phyloP scores from a whole-genome alignment of 768 basidiomycete genomes.

The Pleurotus salmoneostramineus region DNA sequence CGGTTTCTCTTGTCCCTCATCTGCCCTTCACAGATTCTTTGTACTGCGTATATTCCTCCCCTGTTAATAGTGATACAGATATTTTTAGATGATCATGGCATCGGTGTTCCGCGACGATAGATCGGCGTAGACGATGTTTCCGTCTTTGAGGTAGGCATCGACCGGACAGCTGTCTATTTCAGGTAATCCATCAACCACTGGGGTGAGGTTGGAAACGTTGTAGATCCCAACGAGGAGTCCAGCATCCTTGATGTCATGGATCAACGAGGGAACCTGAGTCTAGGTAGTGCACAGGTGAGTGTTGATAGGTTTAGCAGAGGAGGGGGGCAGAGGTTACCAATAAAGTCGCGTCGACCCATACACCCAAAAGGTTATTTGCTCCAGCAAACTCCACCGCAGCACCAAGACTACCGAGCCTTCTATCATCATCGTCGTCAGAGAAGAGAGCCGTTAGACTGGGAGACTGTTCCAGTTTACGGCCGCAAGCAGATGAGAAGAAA shows the following conservation, averaged over 20 bases:
- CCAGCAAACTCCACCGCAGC: conserved; percentile 93
- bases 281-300: conserved; percentile 21
- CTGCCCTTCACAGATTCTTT: not conserved
- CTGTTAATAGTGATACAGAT: not conserved
- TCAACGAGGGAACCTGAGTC: conserved; percentile 87
- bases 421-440: conserved; percentile 39
- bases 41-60: not conserved
- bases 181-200: conserved; percentile 27
- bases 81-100: conserved; percentile 21
- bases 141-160: conserved; percentile 66
- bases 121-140: conserved; percentile 66
- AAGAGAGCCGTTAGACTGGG: conserved; percentile 34
- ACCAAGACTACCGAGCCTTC: conserved; percentile 67
- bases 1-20: not conserved
- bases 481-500: conserved; percentile 89
- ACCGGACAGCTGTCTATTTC: conserved; percentile 46
- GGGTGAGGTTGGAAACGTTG: conserved; percentile 49
- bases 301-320: not conserved
- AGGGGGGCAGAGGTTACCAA: conserved; percentile 53
- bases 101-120: conserved; percentile 42
- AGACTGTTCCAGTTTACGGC: conserved; percentile 42
- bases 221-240: conserved; percentile 86
- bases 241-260: conserved; percentile 83
- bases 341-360: conserved; percentile 84
- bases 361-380: conserved; percentile 87